Percentiles rank a stretch among this genome's conserved stretches.
These are phyloP conservation scores for Thalassiosira oceanica DNA, from an alignment of 352 stramenopile genomes.

Conservation along the genomic window DNA sequence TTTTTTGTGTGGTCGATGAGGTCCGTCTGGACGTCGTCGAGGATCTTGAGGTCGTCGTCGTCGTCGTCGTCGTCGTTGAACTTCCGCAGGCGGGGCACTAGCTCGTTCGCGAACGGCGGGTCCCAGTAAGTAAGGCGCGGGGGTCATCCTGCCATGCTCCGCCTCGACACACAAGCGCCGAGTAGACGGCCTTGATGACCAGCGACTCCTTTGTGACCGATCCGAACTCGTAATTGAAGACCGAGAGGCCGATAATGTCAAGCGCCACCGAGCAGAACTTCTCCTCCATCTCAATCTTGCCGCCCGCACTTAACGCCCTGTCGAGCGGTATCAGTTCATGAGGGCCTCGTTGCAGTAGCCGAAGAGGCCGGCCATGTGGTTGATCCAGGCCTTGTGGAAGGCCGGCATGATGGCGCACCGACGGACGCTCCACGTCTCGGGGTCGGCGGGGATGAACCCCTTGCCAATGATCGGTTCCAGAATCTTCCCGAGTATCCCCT, in stretches of 20 bases:
- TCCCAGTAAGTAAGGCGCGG: slow-evolving; percentile 86
- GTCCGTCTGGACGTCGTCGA: slow-evolving; percentile 84
- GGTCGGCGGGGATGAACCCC: slow-evolving; percentile 86
- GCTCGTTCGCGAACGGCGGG: slow-evolving; percentile 80
- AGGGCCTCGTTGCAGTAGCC: slow-evolving; percentile 75
- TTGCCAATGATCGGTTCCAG: slow-evolving; percentile 87
- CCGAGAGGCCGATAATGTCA: slow-evolving; percentile 87
- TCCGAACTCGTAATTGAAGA: slow-evolving; percentile 88
- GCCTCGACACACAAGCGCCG: slow-evolving; percentile 82
- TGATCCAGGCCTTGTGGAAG: slow-evolving; percentile 87
- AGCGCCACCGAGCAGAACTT: slow-evolving; percentile 85
- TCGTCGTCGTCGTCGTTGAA: slow-evolving; percentile 84
- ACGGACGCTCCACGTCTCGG: slow-evolving; percentile 84
- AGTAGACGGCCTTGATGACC: slow-evolving; percentile 85
- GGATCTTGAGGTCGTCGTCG: slow-evolving; percentile 83
- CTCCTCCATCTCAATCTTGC: slow-evolving; percentile 85
- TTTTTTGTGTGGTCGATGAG: slow-evolving; percentile 81
- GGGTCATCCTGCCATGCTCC: slow-evolving; percentile 82
- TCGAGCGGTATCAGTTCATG: slow-evolving; percentile 30
- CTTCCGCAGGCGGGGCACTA: slow-evolving; percentile 80
- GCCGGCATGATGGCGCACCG: slow-evolving; percentile 82
- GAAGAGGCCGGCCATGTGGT: slow-evolving; percentile 83
- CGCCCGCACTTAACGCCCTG: no score
- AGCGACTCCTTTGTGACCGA: slow-evolving; percentile 84
- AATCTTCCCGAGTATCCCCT: slow-evolving; percentile 87